Conservation (phyloP, 2,329 filamentous ascomycete species). For the Penicillium sp. region DNA sequence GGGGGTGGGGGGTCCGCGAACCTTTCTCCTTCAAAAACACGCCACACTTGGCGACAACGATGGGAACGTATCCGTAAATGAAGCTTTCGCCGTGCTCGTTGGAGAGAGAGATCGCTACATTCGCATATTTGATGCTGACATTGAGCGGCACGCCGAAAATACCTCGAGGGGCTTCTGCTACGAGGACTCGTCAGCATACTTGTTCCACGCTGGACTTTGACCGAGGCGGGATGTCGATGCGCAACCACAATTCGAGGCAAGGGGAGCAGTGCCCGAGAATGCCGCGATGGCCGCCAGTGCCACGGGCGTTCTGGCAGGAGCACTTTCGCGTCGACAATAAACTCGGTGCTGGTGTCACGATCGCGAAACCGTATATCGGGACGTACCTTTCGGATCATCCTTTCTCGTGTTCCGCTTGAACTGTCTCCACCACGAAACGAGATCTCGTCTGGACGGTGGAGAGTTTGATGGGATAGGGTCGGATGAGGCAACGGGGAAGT, state of each 20-base stretch:
- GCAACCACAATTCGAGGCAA: not conserved
- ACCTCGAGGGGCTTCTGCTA: slow-evolving; percentile 52
- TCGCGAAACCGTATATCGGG: not conserved
- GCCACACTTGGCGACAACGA: slow-evolving; percentile 96
- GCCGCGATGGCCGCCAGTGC: not conserved
- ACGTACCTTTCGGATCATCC: slow-evolving; percentile 59
- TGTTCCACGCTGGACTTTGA: not conserved
- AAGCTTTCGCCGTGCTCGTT: slow-evolving; percentile 91
- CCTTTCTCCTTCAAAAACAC: slow-evolving; percentile 98
- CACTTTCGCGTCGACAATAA: not conserved
- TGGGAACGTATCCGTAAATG: slow-evolving; percentile 97
- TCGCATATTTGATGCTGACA: slow-evolving; percentile 93
- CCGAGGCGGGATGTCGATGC: not conserved
- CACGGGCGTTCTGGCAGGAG: not conserved
- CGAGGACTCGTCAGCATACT: slow-evolving; percentile 11
- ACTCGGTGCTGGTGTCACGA: not conserved
- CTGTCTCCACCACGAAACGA: slow-evolving; percentile 95
- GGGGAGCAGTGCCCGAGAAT: not conserved
- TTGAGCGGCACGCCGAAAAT: slow-evolving; percentile 94
- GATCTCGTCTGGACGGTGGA: slow-evolving; percentile 76
- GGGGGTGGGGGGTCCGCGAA: slow-evolving; percentile 45
- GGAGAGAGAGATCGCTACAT: slow-evolving; percentile 93
- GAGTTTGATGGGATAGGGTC: slow-evolving; percentile 54
- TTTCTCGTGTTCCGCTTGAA: slow-evolving; percentile 71
- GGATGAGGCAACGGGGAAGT: slow-evolving; percentile 33